Conservation (phyloP, 1,284 basidiomycete genomes). For the Leccinum laetum region DNA sequence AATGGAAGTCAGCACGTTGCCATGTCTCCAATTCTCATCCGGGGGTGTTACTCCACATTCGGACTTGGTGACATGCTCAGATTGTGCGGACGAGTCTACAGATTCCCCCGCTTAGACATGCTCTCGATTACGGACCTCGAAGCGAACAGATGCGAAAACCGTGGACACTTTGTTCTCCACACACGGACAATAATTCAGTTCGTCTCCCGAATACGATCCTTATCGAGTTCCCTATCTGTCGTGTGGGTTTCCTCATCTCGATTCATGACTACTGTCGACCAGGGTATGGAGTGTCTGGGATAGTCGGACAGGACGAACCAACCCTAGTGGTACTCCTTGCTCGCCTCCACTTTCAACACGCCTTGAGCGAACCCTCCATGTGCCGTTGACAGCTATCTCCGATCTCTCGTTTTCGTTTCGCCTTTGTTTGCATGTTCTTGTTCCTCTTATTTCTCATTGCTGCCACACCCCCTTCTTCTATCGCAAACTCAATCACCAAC, state of each 20-base stretch:
- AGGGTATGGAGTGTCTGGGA: background rate
- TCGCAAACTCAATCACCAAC: background rate
- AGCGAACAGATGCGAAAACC: background rate
- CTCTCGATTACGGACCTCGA: background rate
- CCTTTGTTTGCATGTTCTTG: background rate
- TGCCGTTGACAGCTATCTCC: background rate
- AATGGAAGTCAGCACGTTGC: background rate
- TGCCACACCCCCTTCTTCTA: background rate
- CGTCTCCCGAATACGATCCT: background rate
- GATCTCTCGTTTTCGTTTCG: background rate
- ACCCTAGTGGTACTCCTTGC: background rate
- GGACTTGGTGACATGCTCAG: conserved; percentile 11
- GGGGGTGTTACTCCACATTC: background rate
- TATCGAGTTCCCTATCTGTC: background rate
- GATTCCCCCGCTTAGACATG: background rate
- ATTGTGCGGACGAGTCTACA: conserved; percentile 13
- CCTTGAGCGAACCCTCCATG: background rate
- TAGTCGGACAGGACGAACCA: background rate
- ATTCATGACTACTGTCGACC: background rate
- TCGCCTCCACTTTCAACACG: background rate
- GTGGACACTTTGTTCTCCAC: background rate
- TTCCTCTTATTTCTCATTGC: background rate
- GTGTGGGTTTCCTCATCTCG: background rate
- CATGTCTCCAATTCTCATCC: conserved; percentile 1
- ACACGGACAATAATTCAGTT: background rate